A percentile compares a stretch with the other conserved stretches of the same genome.
Conservation (phyloP, 192 early-diverging fungal genomes). For the Coemansia brasiliensis region DNA sequence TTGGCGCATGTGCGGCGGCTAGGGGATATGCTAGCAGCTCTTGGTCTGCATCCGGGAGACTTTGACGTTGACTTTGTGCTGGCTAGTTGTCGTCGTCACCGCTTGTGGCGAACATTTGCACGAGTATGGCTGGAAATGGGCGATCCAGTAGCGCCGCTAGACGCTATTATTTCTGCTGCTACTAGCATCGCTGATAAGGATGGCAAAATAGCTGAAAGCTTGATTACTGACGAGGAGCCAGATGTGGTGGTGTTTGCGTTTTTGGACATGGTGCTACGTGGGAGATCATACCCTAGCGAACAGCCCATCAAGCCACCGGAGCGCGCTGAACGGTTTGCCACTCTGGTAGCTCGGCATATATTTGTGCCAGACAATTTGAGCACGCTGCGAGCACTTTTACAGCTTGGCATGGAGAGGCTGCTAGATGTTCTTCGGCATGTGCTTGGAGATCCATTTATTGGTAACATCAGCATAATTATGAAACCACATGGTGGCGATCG, state of each 20-base stretch:
- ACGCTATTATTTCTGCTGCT: constrained; percentile 22
- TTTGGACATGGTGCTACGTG: constrained; percentile 46
- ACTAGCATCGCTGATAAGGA: neutral
- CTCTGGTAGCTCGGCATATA: constrained; percentile 29
- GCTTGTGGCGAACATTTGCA: constrained; percentile 54
- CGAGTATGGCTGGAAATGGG: constrained; percentile 50
- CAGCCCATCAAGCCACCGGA: constrained; percentile 30
- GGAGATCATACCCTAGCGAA: constrained; percentile 40
- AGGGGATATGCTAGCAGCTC: constrained; percentile 30
- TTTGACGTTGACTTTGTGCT: constrained; percentile 51
- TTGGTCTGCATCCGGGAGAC: constrained; percentile 38
- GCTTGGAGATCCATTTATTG: constrained; percentile 36
- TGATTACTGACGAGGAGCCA: constrained; percentile 27
- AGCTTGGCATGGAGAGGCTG: constrained; percentile 27
- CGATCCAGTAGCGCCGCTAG: constrained; percentile 40
- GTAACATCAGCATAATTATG: constrained; percentile 45
- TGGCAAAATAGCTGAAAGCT: neutral
- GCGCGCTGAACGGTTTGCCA: constrained; percentile 42
- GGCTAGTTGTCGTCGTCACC: constrained; percentile 32
- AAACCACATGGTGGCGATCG: constrained; percentile 35
- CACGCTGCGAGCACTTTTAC: constrained; percentile 28
- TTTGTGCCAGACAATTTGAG: constrained; percentile 28
- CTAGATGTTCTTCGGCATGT: constrained; percentile 33
- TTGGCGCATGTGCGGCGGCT: constrained; percentile 33
- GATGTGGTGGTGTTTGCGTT: constrained; percentile 42